Evolutionary conservation across 495 filamentous ascomycete species (phyloP), one percentile per base, ranked within the genome.

Genomic region (Lasiosphaeris hirsuta): DNA sequence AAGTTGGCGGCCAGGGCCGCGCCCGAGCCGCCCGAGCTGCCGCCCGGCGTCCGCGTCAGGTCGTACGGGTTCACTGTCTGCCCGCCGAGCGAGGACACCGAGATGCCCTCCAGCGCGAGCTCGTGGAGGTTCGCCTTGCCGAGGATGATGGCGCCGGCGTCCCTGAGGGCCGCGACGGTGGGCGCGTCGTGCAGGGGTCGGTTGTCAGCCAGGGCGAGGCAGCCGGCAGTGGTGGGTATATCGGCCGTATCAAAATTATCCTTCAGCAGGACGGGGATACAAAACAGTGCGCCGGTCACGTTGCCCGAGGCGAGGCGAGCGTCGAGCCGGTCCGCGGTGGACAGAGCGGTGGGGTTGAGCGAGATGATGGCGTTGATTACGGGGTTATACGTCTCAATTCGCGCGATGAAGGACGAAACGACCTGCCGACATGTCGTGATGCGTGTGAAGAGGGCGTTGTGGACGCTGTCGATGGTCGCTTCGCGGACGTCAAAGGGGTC

Each of bases 121-220:
- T 86, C 86, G 61, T 87, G 84, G 10, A 88, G 62, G 65, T 87
- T 88, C 0, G 83, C 70, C 58, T 88, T 89, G 0, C 82, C 86
- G 0, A 88, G 67, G 14, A 89, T 82, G n/a, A 89, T 75, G 0
- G 83, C 82, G 0, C 86, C 86, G 2, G 81, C 83, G 2, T 70
- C 59, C 14, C 68, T 75, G 8, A 88, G 49, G 0, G 76, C 81
- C 10, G 57, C 58, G 0, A 86, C 83, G 0, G 78, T 69, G 0
- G 76, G 69, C 1, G 82, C 78, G 62, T 86, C 79, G 0, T 53
- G 59, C 0, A 54, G 50, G 0, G 82, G 81, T 18, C 57, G 61
- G 13, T 80, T 76, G 6, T 69, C 59, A 18, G 65, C 65, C 3
- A 88, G 69, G 51, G 72, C 81, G 13, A 71, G 51, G 44, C 73